These are phyloP conservation scores for Arctium minus DNA, from an alignment of 129 eudicot genomes.

Conservation along the genomic window DNA sequence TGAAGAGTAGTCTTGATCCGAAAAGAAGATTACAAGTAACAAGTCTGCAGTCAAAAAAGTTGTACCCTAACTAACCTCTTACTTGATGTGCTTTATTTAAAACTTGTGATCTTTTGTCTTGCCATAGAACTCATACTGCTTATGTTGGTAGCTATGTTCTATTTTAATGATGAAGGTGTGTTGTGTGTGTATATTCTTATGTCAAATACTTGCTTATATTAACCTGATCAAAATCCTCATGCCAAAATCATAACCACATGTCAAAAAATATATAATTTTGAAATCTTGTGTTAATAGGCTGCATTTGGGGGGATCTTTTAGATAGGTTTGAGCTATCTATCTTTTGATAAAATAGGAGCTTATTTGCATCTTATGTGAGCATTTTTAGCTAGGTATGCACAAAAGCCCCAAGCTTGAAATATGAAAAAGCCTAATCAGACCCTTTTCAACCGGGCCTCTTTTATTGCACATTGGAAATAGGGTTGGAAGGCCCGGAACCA, in stretches of 20 bases:
- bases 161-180: neutral
- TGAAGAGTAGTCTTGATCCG: slow-evolving; percentile 41
- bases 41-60: neutral
- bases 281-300: neutral
- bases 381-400: no score
- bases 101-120: neutral
- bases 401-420: neutral
- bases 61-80: neutral
- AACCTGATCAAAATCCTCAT: neutral
- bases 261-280: neutral
- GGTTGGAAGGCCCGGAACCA: neutral
- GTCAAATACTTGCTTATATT: neutral
- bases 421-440: neutral
- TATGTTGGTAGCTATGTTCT: neutral
- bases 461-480: neutral
- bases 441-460: neutral
- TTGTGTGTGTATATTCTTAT: neutral
- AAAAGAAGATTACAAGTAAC: neutral
- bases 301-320: neutral
- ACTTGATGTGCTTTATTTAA: neutral
- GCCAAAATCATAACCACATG: neutral
- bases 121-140: neutral
- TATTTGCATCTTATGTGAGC: no score
- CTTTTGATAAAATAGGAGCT: neutral
- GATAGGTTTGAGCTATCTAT: neutral